These are phyloP conservation scores for Bryoerythrophyllum caledonicum DNA, from an alignment of 225 moss, liverwort and hornwort genomes.

Conservation along the genomic window DNA sequence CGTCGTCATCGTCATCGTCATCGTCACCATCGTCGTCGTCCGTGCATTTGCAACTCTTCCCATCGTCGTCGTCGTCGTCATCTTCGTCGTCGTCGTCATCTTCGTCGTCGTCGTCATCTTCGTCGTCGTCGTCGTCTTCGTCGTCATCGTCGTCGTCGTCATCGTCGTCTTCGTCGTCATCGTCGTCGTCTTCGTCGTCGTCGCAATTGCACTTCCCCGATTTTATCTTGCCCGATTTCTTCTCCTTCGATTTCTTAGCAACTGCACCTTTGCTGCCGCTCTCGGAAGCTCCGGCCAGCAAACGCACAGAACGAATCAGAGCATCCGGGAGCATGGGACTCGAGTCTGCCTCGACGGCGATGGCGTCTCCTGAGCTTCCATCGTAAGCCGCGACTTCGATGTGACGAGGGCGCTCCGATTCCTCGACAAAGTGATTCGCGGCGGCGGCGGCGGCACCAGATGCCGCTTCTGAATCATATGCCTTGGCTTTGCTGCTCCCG, in stretches of 20 bases:
- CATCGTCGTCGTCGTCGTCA: background rate
- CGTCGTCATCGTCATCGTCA: background rate
- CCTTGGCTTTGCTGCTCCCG: background rate
- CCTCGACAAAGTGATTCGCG: background rate
- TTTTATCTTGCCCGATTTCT: conserved; percentile 14
- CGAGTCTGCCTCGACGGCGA: background rate
- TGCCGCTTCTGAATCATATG: background rate
- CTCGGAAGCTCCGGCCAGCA: conserved; percentile 1
- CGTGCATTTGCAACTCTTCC: background rate
- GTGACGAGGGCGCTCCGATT: background rate
- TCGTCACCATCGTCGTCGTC: background rate
- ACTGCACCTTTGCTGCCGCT: background rate
- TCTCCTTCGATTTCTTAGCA: background rate
- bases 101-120: accelerated
- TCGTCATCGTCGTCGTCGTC: background rate
- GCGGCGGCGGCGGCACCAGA: too few species aligned
- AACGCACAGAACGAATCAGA: conserved; percentile 8
- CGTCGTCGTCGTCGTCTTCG: too few species aligned
- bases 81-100: accelerated
- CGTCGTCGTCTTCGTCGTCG: background rate
- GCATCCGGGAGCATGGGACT: background rate
- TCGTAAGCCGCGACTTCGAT: background rate
- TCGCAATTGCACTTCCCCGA: conserved; percentile 23
- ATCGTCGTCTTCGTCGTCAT: background rate
- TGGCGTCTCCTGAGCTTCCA: background rate